phyloP scores from a whole-genome alignment of 1,139 yeast genomes.

The Ogataea hybrid region DNA sequence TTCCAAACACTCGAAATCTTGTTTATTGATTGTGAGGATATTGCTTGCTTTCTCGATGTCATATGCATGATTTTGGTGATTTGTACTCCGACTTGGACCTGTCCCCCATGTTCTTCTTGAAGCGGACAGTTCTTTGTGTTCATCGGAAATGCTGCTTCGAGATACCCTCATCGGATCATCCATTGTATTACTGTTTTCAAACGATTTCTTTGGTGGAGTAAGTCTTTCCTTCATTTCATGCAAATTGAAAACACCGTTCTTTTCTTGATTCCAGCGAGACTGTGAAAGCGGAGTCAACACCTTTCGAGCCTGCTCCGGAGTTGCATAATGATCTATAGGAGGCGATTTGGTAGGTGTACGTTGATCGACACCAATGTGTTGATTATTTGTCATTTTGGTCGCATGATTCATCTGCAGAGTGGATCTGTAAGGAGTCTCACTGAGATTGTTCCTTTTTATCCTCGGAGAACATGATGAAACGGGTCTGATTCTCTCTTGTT shows the following conservation, averaged over 20 bases:
- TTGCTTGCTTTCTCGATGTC: conserved; percentile 9
- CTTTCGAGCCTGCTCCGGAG: conserved; percentile 25
- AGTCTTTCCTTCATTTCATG: conserved; percentile 3
- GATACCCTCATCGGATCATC: too few species aligned
- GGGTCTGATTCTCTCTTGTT: conserved; percentile 12
- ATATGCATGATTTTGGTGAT: conserved; percentile 4
- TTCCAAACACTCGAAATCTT: conserved; percentile 71
- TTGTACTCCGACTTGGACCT: background rate
- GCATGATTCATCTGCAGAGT: conserved; percentile 11
- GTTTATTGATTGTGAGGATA: conserved; percentile 48
- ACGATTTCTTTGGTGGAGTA: background rate
- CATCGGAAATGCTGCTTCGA: conserved; percentile 2
- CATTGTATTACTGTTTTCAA: too few species aligned
- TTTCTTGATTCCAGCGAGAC: conserved; percentile 14
- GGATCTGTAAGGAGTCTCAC: conserved; percentile 14
- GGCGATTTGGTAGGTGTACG: conserved; percentile 9
- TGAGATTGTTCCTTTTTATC: conserved; percentile 18
- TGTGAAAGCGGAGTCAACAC: conserved; percentile 25
- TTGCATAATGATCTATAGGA: conserved; percentile 8
- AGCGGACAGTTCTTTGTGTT: background rate
- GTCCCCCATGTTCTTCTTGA: background rate
- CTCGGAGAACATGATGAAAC: conserved; percentile 18
- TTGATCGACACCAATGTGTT: background rate
- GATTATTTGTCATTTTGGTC: conserved; percentile 1
- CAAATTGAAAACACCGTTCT: conserved; percentile 6